Evolutionary conservation across 495 filamentous ascomycete species (phyloP).

Genomic region (Trichodelitschia bisporula): DNA sequence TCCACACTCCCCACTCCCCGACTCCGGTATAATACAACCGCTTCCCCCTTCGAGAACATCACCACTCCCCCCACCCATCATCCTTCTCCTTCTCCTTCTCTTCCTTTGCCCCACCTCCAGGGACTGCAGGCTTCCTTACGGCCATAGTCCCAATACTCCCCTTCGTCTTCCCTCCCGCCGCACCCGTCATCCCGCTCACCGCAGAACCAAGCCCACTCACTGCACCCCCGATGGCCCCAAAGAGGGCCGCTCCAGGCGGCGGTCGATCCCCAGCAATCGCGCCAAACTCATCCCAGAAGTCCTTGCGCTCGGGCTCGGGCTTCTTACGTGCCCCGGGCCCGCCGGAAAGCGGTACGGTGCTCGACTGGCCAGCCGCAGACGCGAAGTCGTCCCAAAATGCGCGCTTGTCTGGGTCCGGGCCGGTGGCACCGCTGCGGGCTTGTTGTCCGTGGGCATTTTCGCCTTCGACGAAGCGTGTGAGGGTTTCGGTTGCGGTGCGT

Average conservation of each 20-base stretch:
- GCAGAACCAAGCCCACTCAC: constrained; percentile 39
- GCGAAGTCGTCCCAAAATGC: too few species aligned
- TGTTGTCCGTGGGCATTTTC: constrained; percentile 13
- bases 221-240: constrained; percentile 15
- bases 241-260: not conserved
- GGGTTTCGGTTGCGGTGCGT: constrained; percentile 44
- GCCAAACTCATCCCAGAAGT: constrained; percentile 33
- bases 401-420: not conserved
- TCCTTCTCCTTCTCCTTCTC: constrained; percentile 15
- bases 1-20: too few species aligned
- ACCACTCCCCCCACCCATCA: constrained; percentile 10
- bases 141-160: constrained; percentile 42
- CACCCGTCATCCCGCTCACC: constrained; percentile 36
- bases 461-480: constrained; percentile 65
- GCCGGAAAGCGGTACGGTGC: too few species aligned
- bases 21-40: too few species aligned
- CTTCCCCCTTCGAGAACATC: too few species aligned
- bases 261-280: constrained; percentile 4
- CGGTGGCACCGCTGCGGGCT: not conserved
- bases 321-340: too few species aligned
- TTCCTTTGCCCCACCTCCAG: constrained; percentile 13
- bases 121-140: constrained; percentile 26
- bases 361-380: too few species aligned
- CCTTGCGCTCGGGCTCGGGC: constrained; percentile 41
- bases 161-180: constrained; percentile 5